Base-by-base conservation (phyloP, 768 basidiomycete species). In the Kwoniella botswanensis region DNA sequence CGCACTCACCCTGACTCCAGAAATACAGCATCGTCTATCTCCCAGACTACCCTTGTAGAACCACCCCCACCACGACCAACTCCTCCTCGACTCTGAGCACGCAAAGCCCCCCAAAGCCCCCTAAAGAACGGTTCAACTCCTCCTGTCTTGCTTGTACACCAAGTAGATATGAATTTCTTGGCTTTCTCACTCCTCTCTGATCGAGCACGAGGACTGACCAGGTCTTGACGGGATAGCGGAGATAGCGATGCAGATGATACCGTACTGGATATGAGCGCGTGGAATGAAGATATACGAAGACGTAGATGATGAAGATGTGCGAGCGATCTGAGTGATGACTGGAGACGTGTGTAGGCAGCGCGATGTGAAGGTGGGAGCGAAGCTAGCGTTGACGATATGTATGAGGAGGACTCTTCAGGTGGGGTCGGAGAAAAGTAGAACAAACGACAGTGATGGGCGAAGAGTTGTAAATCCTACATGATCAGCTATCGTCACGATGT, bases 21-120 rank as follows among this genome's bases (percentile, higher is more conserved):
- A 85, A 95, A 93, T 17, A 95, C 92, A 21, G 93, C 93, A 85
- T 96, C 94, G 82, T 96, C 94, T 22, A 95, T 86, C 85, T 94
- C 92, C 94, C 94, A 96, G 76, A 91, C 88, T 65, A 95, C 89
- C 76, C 88, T 86, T 76, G 86, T 86, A 42, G 83, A 82, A 57
- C 93, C 94, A 43, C 92, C 91, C 65, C 94, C 93, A 57, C 94
- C 93, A 52, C 93, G 86, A 56, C 88, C 87, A 79, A 58, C 21
- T 5, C 90, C 89, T 60, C 93, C 92, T 56, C 94, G 87, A 54
- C 90, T 89, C 80, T 94, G 93, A 50, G 93, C 85, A 71, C 92
- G 88, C 86, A 95, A 87, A 68, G 91, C 85, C 9, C 90, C 92
- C 90, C 92, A 95, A 64, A 87, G 83, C 76, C 87, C 90, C 85